These are phyloP conservation scores for Pleurozium schreberi DNA, from an alignment of 225 moss, liverwort and hornwort species.

Conservation along the genomic window DNA sequence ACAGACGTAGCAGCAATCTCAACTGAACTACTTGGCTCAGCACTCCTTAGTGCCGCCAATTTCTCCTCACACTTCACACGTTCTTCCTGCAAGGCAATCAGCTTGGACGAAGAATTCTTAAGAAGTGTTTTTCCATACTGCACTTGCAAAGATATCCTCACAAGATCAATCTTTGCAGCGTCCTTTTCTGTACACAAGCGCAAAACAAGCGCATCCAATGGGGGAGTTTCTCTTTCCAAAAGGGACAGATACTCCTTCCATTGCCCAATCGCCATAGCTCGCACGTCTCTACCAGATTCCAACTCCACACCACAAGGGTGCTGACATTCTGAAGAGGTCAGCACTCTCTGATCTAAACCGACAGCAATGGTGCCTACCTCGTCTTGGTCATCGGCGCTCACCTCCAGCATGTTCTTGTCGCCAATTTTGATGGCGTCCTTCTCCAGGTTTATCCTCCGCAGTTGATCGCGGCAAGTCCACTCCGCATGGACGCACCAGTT, in stretches of 20 bases:
- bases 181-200: too few species aligned
- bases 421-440: background rate
- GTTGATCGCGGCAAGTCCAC: background rate
- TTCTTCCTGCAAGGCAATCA: too few species aligned
- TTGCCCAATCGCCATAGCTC: background rate
- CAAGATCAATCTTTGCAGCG: too few species aligned
- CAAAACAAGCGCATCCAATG: too few species aligned
- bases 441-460: background rate
- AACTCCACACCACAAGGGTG: background rate
- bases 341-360: background rate
- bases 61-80: too few species aligned
- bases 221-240: background rate
- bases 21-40: rapidly evolving
- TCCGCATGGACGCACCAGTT: background rate
- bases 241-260: background rate
- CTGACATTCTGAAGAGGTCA: background rate
- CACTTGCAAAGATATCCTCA: too few species aligned
- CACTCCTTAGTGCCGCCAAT: too few species aligned
- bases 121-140: too few species aligned
- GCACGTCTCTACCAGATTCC: background rate
- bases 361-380: background rate
- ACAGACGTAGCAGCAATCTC: too few species aligned
- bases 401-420: background rate
- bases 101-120: too few species aligned
- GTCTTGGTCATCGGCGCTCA: background rate